Conservation (phyloP, 495 filamentous ascomycete genomes). For the Aspergillus indologenus region DNA sequence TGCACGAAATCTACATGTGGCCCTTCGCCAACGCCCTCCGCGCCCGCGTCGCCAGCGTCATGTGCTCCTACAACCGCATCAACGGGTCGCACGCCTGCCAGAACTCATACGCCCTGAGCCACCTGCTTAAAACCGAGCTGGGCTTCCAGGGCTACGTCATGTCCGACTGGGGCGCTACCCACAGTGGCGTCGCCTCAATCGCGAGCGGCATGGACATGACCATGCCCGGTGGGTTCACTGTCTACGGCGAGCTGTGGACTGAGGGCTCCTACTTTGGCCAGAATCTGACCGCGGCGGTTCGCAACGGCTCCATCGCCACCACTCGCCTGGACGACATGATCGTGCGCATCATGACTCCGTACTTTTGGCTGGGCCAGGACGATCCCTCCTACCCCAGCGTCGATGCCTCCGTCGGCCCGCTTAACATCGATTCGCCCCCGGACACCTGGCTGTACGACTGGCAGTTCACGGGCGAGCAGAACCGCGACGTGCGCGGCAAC, state of each 20-base stretch:
- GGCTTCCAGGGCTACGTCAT: conserved; percentile 67
- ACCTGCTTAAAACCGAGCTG: conserved; percentile 62
- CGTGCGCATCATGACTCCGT: conserved; percentile 52
- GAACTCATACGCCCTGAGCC: conserved; percentile 60
- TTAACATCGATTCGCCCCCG: conserved; percentile 69
- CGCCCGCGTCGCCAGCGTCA: conserved; percentile 58
- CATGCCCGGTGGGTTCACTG: conserved; percentile 48
- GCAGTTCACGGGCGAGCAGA: conserved; percentile 49
- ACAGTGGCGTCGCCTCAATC: conserved; percentile 51
- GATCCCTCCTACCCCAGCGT: conserved; percentile 40
- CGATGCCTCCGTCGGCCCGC: conserved; percentile 43
- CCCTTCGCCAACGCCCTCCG: conserved; percentile 63
- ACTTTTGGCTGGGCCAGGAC: conserved; percentile 54
- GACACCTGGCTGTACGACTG: conserved; percentile 55
- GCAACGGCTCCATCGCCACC: conserved; percentile 40
- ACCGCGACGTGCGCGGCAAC: conserved; percentile 50
- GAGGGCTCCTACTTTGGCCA: conserved; percentile 35
- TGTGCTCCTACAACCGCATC: conserved; percentile 69
- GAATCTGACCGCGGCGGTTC: conserved; percentile 42
- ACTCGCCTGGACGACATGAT: conserved; percentile 54
- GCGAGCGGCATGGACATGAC: conserved; percentile 60
- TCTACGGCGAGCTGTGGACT: conserved; percentile 55
- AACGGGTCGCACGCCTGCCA: conserved; percentile 65
- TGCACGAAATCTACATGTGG: conserved; percentile 84
- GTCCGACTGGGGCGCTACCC: conserved; percentile 62